These are phyloP conservation scores for Onygena corvina DNA, from an alignment of 2,329 filamentous ascomycete species.

Conservation along the genomic window DNA sequence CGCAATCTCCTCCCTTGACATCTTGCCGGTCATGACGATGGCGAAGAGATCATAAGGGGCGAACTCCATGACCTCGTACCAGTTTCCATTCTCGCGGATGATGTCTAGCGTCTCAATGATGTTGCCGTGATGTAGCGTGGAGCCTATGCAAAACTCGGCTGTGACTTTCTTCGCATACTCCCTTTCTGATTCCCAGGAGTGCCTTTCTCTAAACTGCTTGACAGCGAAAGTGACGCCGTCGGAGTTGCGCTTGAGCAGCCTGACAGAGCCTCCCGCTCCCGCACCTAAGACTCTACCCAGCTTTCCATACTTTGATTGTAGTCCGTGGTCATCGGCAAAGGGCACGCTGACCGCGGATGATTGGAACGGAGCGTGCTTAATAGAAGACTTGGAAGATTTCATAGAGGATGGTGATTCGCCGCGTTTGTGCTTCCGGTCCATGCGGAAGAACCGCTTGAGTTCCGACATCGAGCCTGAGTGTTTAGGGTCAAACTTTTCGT, in stretches of 20 bases:
- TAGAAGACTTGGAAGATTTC: slow-evolving; percentile 38
- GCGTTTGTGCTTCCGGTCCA: slow-evolving; percentile 53
- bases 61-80: slow-evolving; percentile 99
- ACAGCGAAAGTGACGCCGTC: slow-evolving; percentile 93
- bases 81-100: slow-evolving; percentile 81
- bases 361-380: slow-evolving; percentile 45
- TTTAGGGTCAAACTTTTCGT: slow-evolving; percentile 35
- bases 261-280: slow-evolving; percentile 85
- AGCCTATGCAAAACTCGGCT: slow-evolving; percentile 95
- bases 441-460: slow-evolving; percentile 88
- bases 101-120: slow-evolving; percentile 98
- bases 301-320: slow-evolving; percentile 87
- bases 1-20: slow-evolving; percentile 79
- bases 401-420: slow-evolving; percentile 52
- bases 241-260: slow-evolving; percentile 83
- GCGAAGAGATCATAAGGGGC: slow-evolving; percentile 93
- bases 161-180: slow-evolving; percentile 98
- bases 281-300: slow-evolving; percentile 88
- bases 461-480: slow-evolving; percentile 80
- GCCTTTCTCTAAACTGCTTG: slow-evolving; percentile 86
- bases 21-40: slow-evolving; percentile 97
- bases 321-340: slow-evolving; percentile 85
- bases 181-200: slow-evolving; percentile 84
- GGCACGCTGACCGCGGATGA: slow-evolving; percentile 47
- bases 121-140: slow-evolving; percentile 91